Percentiles rank a stretch among this genome's conserved stretches.
phyloP scores from a whole-genome alignment of 139 green algal species.

The Asterochloris sp. region DNA sequence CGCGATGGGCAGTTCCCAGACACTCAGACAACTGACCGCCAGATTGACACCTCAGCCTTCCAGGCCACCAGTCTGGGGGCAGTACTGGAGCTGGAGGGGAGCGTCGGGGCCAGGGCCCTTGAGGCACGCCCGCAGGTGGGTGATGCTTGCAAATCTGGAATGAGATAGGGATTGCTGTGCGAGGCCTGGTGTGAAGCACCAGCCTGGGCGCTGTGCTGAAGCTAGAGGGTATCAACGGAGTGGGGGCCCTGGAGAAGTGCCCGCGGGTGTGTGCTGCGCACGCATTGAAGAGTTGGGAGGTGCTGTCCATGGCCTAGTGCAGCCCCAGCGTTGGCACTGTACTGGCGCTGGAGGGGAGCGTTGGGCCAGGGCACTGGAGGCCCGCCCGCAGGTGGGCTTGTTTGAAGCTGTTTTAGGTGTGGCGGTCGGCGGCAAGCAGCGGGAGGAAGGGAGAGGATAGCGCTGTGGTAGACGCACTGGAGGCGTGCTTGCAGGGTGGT shows the following conservation, averaged over 20 bases:
- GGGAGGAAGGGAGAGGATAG: too few species aligned
- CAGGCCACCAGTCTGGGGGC: conserved; percentile 37
- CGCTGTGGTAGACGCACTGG: too few species aligned
- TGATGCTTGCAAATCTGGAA: not conserved
- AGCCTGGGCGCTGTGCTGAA: too few species aligned
- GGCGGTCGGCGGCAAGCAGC: too few species aligned
- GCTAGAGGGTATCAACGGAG: too few species aligned
- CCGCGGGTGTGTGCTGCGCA: not conserved
- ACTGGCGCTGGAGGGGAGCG: too few species aligned
- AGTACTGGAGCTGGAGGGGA: conserved; percentile 47
- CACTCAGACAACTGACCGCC: conserved; percentile 26
- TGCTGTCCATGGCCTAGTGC: not conserved
- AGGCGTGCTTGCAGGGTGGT: too few species aligned
- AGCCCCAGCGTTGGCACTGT: not conserved
- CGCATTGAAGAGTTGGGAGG: not conserved
- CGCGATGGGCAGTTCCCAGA: conserved; percentile 66
- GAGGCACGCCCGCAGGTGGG: conserved; percentile 14
- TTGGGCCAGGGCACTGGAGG: too few species aligned
- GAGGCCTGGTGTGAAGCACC: not conserved
- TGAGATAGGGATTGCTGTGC: not conserved
- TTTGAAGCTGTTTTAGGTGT: too few species aligned
- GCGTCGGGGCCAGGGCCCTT: conserved; percentile 38
- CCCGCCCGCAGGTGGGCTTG: too few species aligned
- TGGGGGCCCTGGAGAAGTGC: not conserved
- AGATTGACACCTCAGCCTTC: conserved; percentile 62